A percentile compares a stretch with the other conserved stretches of the same genome.
Evolutionary conservation across 805 yeast species (phyloP).

Genomic region (Ogataea methylovora): DNA sequence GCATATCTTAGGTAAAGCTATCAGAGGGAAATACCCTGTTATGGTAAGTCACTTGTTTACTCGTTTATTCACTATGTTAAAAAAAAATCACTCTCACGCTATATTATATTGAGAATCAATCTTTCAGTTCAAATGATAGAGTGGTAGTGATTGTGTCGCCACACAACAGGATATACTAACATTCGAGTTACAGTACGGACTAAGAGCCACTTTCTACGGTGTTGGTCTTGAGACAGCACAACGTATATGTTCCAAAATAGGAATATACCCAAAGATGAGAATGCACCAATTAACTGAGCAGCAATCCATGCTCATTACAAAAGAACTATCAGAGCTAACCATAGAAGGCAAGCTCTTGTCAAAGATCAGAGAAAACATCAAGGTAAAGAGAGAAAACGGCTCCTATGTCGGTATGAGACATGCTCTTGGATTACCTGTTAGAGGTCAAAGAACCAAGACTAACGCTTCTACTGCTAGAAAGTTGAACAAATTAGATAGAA

Average conservation of each 20-base stretch:
- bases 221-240: constrained; percentile 71
- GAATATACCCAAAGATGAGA: constrained; percentile 89
- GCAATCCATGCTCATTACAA: constrained; percentile 77
- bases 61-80: neutral
- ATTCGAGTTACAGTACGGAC: constrained; percentile 46
- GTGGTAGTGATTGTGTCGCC: too few species aligned
- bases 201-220: constrained; percentile 80
- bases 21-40: constrained; percentile 32
- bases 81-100: neutral
- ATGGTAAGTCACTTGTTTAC: constrained; percentile 19
- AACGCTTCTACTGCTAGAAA: constrained; percentile 87
- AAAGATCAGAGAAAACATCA: constrained; percentile 68
- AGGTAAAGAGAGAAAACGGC: constrained; percentile 71
- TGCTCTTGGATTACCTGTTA: constrained; percentile 71
- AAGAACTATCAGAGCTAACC: constrained; percentile 75
- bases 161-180: too few species aligned
- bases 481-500: constrained; percentile 69
- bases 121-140: too few species aligned
- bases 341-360: constrained; percentile 79
- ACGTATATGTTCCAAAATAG: constrained; percentile 76
- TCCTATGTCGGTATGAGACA: constrained; percentile 88
- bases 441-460: constrained; percentile 88
- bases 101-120: too few species aligned
- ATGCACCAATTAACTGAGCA: constrained; percentile 89
- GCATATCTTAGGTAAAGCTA: constrained; percentile 44